Evolutionary conservation across 306 rosid genomes (phyloP), one percentile per base, ranked within the genome.

Genomic region (Trichosanthes truncata): DNA sequence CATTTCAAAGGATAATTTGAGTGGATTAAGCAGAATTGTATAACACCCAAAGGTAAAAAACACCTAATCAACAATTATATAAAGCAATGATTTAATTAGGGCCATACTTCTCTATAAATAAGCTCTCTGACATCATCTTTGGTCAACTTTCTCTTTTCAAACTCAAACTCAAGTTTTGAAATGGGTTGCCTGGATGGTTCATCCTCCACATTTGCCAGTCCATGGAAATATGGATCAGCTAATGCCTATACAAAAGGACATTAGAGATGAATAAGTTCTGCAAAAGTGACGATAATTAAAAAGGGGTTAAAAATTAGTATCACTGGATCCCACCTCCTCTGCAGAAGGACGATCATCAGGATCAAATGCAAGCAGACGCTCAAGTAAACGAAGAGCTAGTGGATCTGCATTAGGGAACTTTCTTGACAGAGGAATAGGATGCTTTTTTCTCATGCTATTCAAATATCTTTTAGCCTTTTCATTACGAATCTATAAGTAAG

Each of bases 391-490:
- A 79, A 90, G 92, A 71, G 94, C 92, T 80, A 86, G 36, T 41
- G 90, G 94, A 74, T 85, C 92, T 20, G 87, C 88, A 82, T 84
- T 38, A 2, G 92, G 92, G 55, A 90, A 74, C 76, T 88, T 88
- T 65, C 84, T 78, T 31, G 88, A 84, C 56, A 90, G 79, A 74
- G 94, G 90, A 84, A 78, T 41, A 12, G 92, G 82, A 53, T 25
- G 78, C 62, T 90, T 90, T 84, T 57, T 84, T 77, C 35, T 84
- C 92, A 88, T 87, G 73, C 45, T 78, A 82, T 76, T 86, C 78
- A 90, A 85, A 82, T 86, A 90, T 57, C 87, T 87, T 81, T 84
- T 85, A 80, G 94, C 92, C 76, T 90, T 88, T 40, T 88, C 94
- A 33, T 90, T 90, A 45, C 90, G 88, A 81, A 90, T 90, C 94